Conservation (phyloP, 371 early-diverging fungal species). For the Mucor plumbeus region DNA sequence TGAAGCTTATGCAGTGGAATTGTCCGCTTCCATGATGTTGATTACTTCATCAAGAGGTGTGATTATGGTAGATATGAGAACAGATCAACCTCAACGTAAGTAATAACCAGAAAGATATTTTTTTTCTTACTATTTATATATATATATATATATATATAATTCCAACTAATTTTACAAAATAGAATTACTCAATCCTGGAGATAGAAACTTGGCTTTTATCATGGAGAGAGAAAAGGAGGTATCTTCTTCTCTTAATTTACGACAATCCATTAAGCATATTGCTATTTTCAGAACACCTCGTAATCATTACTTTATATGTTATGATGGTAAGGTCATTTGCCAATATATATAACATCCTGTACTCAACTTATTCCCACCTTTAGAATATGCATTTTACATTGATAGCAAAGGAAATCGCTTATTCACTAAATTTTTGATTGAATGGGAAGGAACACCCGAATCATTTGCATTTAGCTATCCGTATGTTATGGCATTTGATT, state of each 20-base stretch:
- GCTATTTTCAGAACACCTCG: slow-evolving; percentile 40
- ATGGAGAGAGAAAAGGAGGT: slow-evolving; percentile 49
- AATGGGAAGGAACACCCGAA: slow-evolving; percentile 56
- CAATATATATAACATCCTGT: neutral
- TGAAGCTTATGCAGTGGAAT: slow-evolving; percentile 50
- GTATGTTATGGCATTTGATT: slow-evolving; percentile 53
- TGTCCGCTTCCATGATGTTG: slow-evolving; percentile 43
- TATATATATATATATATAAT: too few species aligned
- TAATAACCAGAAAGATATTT: neutral
- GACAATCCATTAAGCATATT: slow-evolving; percentile 45
- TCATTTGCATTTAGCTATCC: slow-evolving; percentile 48
- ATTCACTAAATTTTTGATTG: slow-evolving; percentile 45
- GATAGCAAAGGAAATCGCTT: slow-evolving; percentile 50
- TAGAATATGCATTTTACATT: slow-evolving; percentile 58
- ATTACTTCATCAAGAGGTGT: slow-evolving; percentile 53
- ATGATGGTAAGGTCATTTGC: slow-evolving; percentile 43
- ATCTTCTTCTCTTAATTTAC: slow-evolving; percentile 32
- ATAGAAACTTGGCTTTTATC: slow-evolving; percentile 43
- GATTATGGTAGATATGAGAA: slow-evolving; percentile 49
- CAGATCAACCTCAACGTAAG: slow-evolving; percentile 54
- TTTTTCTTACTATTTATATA: too few species aligned
- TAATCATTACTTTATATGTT: slow-evolving; percentile 50
- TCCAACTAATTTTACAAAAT: neutral
- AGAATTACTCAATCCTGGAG: slow-evolving; percentile 50
- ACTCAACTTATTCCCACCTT: neutral